phyloP scores from a whole-genome alignment of 2,329 filamentous ascomycete species.

The Aspergillus alliaceus region DNA sequence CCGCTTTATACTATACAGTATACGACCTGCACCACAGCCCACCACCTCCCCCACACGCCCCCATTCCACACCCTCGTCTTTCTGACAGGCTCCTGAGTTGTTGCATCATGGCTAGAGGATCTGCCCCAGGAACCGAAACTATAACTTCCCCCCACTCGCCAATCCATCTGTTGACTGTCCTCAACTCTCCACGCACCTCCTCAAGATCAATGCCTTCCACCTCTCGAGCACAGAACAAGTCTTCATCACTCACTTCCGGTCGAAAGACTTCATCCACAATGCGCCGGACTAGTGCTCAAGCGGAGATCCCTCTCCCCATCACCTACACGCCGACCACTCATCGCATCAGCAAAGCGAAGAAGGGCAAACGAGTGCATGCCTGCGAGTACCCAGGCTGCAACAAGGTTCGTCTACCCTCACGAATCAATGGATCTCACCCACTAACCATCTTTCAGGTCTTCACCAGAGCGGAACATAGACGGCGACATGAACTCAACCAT shows the following conservation, averaged over 20 bases:
- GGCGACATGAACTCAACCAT: conserved; percentile 53
- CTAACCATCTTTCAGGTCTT: conserved; percentile 40
- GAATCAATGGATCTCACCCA: conserved; percentile 12
- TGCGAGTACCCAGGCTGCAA: conserved; percentile 49
- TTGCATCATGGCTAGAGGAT: conserved; percentile 24
- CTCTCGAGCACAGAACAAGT: neutral
- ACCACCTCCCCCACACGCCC: conserved; percentile 15
- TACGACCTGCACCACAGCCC: conserved; percentile 21
- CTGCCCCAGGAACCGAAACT: conserved; percentile 21
- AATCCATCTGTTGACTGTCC: conserved; percentile 21
- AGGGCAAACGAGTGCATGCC: conserved; percentile 52
- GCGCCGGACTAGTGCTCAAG: conserved; percentile 27
- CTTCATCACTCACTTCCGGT: conserved; percentile 18
- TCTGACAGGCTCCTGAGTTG: conserved; percentile 18
- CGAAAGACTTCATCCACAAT: conserved; percentile 24
- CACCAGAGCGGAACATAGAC: conserved; percentile 50
- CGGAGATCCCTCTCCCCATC: conserved; percentile 36
- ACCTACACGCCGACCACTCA: conserved; percentile 52
- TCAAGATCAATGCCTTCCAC: conserved; percentile 8
- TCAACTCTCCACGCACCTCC: conserved; percentile 20
- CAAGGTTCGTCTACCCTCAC: conserved; percentile 39
- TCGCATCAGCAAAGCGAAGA: conserved; percentile 54
- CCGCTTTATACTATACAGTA: conserved; percentile 9
- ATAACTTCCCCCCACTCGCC: conserved; percentile 22
- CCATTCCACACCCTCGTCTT: conserved; percentile 13